Evolutionary conservation across 768 basidiomycete genomes (phyloP), one percentile per base, ranked within the genome.

Genomic region (Sarcomyxa edulis): DNA sequence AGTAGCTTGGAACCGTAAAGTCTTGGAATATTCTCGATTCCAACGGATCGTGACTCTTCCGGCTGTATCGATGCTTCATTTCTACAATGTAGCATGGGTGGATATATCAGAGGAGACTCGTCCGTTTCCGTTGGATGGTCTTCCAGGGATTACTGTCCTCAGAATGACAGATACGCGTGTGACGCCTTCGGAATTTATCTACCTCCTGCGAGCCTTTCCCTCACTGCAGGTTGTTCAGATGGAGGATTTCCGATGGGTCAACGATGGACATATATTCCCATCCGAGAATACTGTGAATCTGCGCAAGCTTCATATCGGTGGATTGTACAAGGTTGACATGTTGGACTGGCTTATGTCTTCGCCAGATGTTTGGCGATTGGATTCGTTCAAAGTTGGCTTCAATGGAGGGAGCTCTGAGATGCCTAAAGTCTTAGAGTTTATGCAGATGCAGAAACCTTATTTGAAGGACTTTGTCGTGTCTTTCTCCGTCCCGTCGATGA

Each of bases 211-310:
- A 12, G 21, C 34, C 6, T 16, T 24, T 23, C 11, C 21, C 6
- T 20, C 20, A n/a, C 19, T 35, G 19, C 34, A 14, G 12, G 16
- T 16, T 4, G 11, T 35, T 24, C 22, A 35, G 16, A 24, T 35
- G 11, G 34, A 35, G 10, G 34, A 35, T 12, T 35, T 20, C 21
- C n/a, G n/a, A n/a, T n/a, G n/a, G n/a, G n/a, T n/a, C n/a, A n/a
- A n/a, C n/a, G n/a, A n/a, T n/a, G n/a, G n/a, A n/a, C n/a, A n/a
- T n/a, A n/a, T n/a, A n/a, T n/a, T n/a, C n/a, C n/a, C n/a, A n/a
- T n/a, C n/a, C n/a, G n/a, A n/a, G n/a, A n/a, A n/a, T n/a, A n/a
- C n/a, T n/a, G n/a, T n/a, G n/a, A n/a, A n/a, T n/a, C n/a, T n/a
- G n/a, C n/a, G n/a, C n/a, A n/a, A n/a, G n/a, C n/a, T n/a, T n/a